Base-by-base conservation (phyloP, 2,329 filamentous ascomycete genomes). In the Neofusicoccum laricinum region DNA sequence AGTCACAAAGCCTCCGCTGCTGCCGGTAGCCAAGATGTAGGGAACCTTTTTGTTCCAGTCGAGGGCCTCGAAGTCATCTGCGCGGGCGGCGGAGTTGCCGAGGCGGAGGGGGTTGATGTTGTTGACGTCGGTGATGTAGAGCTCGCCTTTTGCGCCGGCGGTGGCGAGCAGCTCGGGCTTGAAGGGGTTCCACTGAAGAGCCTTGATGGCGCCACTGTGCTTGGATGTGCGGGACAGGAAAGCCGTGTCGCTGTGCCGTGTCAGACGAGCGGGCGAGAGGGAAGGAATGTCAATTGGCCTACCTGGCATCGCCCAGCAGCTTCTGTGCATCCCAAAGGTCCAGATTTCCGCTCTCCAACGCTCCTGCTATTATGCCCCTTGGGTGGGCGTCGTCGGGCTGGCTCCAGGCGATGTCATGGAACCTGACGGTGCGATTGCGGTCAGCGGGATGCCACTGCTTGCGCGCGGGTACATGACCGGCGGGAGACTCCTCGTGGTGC, bases 1-100 rank as follows among this genome's bases (percentile, higher is more conserved):
- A 2, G 95, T 98, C 40, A 98, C 93, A 73, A 98, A 96, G 4
- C 95, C 95, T 57, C 93, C 93, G 67, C 88, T 90, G 74, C 93
- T 94, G 69, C 95, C 95, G 10, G 94, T 98, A 17, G 94, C 95
- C 70, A 99, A 81, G 75, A 99, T 99, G 75, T 99, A 94, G 14
- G 94, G 88, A 46, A 98, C 94, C 81, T 96, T 98, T 75, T 93
- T 93, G 80, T 99, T 99, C 96, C 96, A 99, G 70, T 97, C 94
- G 66, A 99, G 84, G 69, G 93, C 96, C 73, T 98, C 95, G 68
- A 98, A 91, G 71, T 99, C 95, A 72, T 98, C 94, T 43, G 93
- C 91, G 74, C 94, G 90, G 68, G 93, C 93, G 46, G 92, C 92
- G 41, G 90, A 86, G 68, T 91, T 96, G 66, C 95, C 95, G 36